Evolutionary conservation across 1,284 basidiomycete genomes (phyloP), one percentile per base, ranked within the genome.

Genomic region (Vanrija pseudolonga): DNA sequence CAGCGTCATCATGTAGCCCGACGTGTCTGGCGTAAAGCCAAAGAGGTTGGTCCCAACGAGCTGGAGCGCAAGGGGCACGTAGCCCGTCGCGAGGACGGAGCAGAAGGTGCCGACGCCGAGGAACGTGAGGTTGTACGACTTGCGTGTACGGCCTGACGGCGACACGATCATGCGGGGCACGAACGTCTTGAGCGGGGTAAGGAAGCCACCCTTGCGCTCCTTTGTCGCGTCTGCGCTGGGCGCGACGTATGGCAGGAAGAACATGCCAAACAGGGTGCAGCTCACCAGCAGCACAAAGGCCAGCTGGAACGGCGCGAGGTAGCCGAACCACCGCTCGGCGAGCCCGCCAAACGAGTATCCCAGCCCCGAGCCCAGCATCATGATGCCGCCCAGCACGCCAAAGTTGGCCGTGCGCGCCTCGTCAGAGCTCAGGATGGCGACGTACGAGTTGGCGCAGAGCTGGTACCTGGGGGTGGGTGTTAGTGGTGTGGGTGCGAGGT

Each of bases 191-290:
- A 76, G 58, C 6, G 74, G 75, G 2, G 58, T 48, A 23, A 76
- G 60, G 62, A 75, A 66, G 17, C 63, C 61, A 26, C 51, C 45
- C n/a, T 49, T 38, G 22, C 55, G 49, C 46, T 53, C 47, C n/a
- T 48, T 45, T 28, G 57, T 49, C 44, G 48, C 61, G 22, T 62
- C 49, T 46, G 38, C 44, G 19, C 60, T 53, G 0, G 74, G 74
- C 6, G 62, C 22, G 28, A 72, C 61, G 56, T 76, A 74, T 3
- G 76, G 76, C 2, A 77, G 57, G 68, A 69, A 73, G 40, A 72
- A 41, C 9, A 56, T 56, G 4, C 66, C 71, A 49, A 75, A 69
- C 49, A 73, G 40, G 0, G 73, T 76, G 50, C 64, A 70, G 50
- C 71, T 65, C 39, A 63, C 60, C 19, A 76, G 56, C 15, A 74